These are phyloP conservation scores for Calycina herbarum DNA, from an alignment of 2,329 filamentous ascomycete genomes.

Conservation along the genomic window DNA sequence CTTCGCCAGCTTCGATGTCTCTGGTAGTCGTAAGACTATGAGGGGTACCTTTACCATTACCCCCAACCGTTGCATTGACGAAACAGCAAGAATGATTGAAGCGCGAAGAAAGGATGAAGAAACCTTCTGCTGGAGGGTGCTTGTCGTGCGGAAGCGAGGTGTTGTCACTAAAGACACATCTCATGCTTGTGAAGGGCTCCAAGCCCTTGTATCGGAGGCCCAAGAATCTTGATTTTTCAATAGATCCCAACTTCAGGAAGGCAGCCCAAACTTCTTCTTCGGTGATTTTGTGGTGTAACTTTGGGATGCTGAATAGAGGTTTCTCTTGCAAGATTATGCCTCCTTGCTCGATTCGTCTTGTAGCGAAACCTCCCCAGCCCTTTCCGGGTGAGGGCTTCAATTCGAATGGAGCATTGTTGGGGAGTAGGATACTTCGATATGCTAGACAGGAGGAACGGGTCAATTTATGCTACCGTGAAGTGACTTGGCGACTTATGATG, in stretches of 20 bases:
- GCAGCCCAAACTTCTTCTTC: not conserved
- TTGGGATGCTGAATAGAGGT: constrained; percentile 7
- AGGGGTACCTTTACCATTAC: not conserved
- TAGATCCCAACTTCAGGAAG: not conserved
- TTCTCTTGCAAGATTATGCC: not conserved
- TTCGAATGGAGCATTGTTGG: not conserved
- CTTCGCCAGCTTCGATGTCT: constrained; percentile 11
- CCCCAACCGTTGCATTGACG: not conserved
- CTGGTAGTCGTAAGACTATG: constrained; percentile 2
- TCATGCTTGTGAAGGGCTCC: not conserved
- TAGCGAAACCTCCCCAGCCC: constrained; percentile 8
- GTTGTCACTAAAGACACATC: not conserved
- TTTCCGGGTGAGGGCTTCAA: not conserved
- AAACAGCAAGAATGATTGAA: constrained; percentile 16
- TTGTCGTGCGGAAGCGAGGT: not conserved
- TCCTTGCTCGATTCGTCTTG: not conserved
- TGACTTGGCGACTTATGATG: not conserved
- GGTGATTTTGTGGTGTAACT: not conserved
- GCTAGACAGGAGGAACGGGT: not conserved
- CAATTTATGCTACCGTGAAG: not conserved
- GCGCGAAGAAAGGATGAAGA: constrained; percentile 11
- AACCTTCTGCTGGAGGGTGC: not conserved
- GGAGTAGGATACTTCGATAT: not conserved
- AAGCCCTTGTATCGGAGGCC: constrained; percentile 3
- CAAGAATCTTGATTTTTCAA: not conserved